Percentiles rank a stretch among this genome's conserved stretches.
Conservation (phyloP, 2,329 filamentous ascomycete species). For the Aspergillus pseudoterreus region DNA sequence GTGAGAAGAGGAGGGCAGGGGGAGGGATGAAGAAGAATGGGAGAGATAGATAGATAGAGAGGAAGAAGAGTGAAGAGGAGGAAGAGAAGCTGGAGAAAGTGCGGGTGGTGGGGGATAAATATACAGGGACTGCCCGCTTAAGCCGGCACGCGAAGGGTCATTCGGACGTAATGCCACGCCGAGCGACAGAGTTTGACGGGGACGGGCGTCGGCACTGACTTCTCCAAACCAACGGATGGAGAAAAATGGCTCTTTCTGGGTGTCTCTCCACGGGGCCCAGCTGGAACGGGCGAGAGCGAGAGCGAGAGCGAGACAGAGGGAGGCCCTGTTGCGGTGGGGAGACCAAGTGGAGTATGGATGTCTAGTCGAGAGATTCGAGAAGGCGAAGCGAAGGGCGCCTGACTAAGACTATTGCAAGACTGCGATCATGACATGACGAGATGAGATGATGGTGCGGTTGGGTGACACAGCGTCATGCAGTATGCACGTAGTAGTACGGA, state of each 20-base stretch:
- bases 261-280: neutral
- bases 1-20: conserved; percentile 3
- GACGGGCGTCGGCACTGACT: neutral
- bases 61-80: conserved; percentile 6
- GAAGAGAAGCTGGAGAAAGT: conserved; percentile 6
- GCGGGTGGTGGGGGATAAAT: neutral
- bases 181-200: neutral
- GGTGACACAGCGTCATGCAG: too few relatives aligned
- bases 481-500: too few relatives aligned
- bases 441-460: too few relatives aligned
- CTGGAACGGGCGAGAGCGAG: neutral
- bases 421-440: too few relatives aligned
- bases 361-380: too few relatives aligned
- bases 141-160: neutral
- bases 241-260: too few relatives aligned
- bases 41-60: neutral
- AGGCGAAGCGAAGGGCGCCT: too few relatives aligned
- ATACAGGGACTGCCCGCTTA: neutral
- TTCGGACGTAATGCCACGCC: neutral
- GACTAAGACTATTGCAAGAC: too few relatives aligned
- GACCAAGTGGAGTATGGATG: too few relatives aligned
- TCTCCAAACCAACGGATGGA: too few relatives aligned
- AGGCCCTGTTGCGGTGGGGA: too few relatives aligned
- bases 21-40: neutral
- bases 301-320: too few relatives aligned